Base-by-base conservation (phyloP, 345 rosid genomes). In the Populus simonii region DNA sequence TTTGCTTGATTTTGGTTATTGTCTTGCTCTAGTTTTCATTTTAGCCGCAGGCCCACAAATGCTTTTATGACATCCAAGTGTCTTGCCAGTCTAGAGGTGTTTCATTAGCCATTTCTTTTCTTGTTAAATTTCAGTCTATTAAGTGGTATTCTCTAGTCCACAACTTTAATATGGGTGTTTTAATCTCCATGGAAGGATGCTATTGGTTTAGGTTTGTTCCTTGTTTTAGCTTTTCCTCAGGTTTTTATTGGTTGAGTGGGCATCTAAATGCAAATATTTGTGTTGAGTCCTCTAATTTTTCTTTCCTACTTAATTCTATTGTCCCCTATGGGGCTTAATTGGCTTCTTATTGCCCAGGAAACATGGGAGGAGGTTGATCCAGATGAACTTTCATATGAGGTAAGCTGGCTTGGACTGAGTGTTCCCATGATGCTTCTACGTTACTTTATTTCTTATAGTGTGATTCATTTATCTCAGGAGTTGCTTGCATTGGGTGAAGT, bases 321-420 rank as follows among this genome's bases (percentile, higher is more conserved):
- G 79, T 15, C 38, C 36, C 47, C 3, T 68, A 22, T 66, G 36
- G 27, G 23, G 18, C 70, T 47, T 69, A 13, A 78, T 66, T 29
- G 73, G 25, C 70, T 81, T 39, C 36, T 79, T 71, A 49, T 76
- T 79, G 80, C 84, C 80, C 82, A 96, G 98, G 93, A 90, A 82
- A 80, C 85, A 17, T 96, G 98, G 98, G 97, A 94, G 81, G 98
- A 90, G 57, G 90, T 90, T 84, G 99, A 94, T 87, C 97, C 94
- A 17, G 98, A 92, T 80, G 98, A 94, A 70, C 91, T 96, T 75
- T 94, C 93, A 11, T 92, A 92, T 47, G 99, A 96, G 92, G 99
- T 96, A 71, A 72, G 84, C 63, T 73, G 51, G 25, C 38, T 68
- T 71, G 71, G 5, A n/a, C 39, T 74, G 72, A 18, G 38, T 75